Conservation (phyloP, 495 filamentous ascomycete species). For the Aspergillus panamensis region DNA sequence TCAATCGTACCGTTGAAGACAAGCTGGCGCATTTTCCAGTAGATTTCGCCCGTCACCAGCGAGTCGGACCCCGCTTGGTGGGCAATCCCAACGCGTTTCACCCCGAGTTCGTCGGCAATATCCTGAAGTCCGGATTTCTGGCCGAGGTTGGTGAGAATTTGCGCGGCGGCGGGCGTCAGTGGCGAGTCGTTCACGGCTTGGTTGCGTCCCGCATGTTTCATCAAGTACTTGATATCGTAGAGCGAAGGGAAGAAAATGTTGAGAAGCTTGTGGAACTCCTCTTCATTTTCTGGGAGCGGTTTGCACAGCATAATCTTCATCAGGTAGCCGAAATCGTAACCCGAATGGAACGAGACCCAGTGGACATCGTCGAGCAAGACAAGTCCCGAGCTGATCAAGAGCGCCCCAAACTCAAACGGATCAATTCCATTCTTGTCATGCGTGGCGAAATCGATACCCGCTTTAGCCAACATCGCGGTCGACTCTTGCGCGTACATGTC, state of each 20-base stretch:
- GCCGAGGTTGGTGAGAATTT: slow-evolving; percentile 73
- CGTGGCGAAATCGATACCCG: slow-evolving; percentile 80
- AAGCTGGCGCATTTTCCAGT: slow-evolving; percentile 79
- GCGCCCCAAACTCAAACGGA: slow-evolving; percentile 77
- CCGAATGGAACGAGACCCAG: slow-evolving; percentile 98
- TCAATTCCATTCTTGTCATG: slow-evolving; percentile 90
- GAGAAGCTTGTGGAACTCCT: slow-evolving; percentile 78
- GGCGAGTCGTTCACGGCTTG: slow-evolving; percentile 58
- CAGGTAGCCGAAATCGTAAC: slow-evolving; percentile 96
- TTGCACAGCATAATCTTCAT: slow-evolving; percentile 85
- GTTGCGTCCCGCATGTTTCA: slow-evolving; percentile 75
- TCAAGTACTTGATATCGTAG: slow-evolving; percentile 95
- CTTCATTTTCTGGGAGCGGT: slow-evolving; percentile 79
- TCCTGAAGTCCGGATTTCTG: slow-evolving; percentile 87
- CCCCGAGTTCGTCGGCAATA: slow-evolving; percentile 86
- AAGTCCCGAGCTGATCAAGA: slow-evolving; percentile 86
- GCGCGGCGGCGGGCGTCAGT: slow-evolving; percentile 56
- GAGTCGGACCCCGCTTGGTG: slow-evolving; percentile 93
- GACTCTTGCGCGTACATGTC: slow-evolving; percentile 97
- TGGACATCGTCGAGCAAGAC: slow-evolving; percentile 83
- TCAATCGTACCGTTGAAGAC: slow-evolving; percentile 81
- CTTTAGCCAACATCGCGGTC: slow-evolving; percentile 79
- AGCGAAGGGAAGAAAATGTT: slow-evolving; percentile 88
- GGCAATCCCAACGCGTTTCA: slow-evolving; percentile 77
- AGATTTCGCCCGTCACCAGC: slow-evolving; percentile 86